Percentiles rank a stretch among this genome's conserved stretches.
Conservation (phyloP, 768 basidiomycete species). For the Boletus pseudopeckii region DNA sequence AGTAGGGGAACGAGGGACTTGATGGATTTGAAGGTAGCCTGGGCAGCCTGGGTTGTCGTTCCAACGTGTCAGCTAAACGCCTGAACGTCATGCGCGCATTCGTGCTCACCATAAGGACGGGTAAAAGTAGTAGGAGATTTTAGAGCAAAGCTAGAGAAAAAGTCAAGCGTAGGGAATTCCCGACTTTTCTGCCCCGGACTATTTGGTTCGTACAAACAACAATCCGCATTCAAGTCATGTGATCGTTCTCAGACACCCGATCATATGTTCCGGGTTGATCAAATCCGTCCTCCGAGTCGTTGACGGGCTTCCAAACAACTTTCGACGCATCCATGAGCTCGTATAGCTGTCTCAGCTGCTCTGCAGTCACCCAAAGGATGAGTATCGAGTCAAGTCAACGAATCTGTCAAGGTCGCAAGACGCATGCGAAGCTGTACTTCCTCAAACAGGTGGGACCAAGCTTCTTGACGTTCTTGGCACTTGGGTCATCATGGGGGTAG, state of each 20-base stretch:
- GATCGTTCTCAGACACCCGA: constrained; percentile 7
- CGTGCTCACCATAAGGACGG: constrained; percentile 28
- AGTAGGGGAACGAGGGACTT: constrained; percentile 85
- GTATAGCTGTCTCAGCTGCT: constrained; percentile 91
- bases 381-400: not conserved
- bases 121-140: constrained; percentile 3
- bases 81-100: not conserved
- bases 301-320: constrained; percentile 73
- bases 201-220: constrained; percentile 30
- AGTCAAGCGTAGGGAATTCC: constrained; percentile 6
- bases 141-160: constrained; percentile 26
- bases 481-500: constrained; percentile 42
- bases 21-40: constrained; percentile 95
- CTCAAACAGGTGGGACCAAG: constrained; percentile 72
- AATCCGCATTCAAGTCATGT: constrained; percentile 18
- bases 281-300: constrained; percentile 5
- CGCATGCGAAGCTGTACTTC: constrained; percentile 46
- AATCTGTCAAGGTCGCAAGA: not conserved
- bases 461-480: constrained; percentile 50
- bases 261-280: constrained; percentile 9
- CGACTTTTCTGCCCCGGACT: constrained; percentile 20
- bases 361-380: constrained; percentile 67
- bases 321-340: constrained; percentile 92
- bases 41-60: constrained; percentile 55
- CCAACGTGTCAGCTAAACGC: not conserved